These are phyloP conservation scores for Metrosideros polymorpha DNA, from an alignment of 441 rosid genomes.

Conservation along the genomic window DNA sequence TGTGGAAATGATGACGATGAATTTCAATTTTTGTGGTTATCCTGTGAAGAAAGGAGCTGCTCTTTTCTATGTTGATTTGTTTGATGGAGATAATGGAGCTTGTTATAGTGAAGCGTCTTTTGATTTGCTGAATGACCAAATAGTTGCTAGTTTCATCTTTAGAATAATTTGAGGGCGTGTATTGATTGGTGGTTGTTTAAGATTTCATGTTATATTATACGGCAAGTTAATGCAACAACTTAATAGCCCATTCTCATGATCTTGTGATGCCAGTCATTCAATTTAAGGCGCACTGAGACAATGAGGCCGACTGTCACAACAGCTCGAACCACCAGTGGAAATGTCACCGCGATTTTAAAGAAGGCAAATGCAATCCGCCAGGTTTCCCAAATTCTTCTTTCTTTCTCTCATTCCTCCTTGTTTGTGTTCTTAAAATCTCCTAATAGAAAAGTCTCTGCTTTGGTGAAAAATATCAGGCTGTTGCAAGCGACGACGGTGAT, in stretches of 20 bases:
- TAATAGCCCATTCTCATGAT: neutral
- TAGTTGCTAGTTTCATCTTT: neutral
- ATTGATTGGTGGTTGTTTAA: neutral
- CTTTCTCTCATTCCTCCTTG: neutral
- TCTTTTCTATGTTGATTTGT: slow-evolving; percentile 2
- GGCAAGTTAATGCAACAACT: neutral
- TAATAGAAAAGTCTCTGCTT: neutral
- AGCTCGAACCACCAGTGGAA: slow-evolving; percentile 33
- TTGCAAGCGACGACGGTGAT: slow-evolving; percentile 66
- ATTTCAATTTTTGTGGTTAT: neutral
- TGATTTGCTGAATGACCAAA: neutral
- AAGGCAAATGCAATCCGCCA: slow-evolving; percentile 94
- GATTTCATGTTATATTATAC: neutral
- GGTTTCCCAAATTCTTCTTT: slow-evolving; percentile 25
- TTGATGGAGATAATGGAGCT: neutral
- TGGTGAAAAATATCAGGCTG: slow-evolving; percentile 40
- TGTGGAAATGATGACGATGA: neutral
- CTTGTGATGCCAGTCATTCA: slow-evolving; percentile 43
- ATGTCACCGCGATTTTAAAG: slow-evolving; percentile 71
- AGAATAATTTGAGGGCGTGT: neutral
- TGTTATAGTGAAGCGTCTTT: neutral
- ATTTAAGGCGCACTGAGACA: slow-evolving; percentile 45
- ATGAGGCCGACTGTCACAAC: slow-evolving; percentile 26
- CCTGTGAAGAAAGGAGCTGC: slow-evolving; percentile 34
- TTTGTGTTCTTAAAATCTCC: neutral